phyloP scores from a whole-genome alignment of 306 rosid species.

The Lathyrus aphaca region DNA sequence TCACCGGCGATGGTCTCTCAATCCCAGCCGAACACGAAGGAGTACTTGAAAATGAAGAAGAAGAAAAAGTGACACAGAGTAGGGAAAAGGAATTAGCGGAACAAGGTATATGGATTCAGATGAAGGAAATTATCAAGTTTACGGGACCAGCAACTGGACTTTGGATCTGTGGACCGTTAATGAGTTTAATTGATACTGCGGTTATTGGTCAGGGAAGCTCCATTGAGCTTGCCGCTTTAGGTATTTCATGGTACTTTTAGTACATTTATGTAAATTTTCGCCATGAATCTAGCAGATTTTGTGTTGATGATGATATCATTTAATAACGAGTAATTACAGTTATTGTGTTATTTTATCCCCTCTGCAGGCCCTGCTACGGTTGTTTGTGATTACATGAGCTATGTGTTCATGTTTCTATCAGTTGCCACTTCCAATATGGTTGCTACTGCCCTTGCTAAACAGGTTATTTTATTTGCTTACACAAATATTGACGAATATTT shows the following conservation, averaged over 20 bases:
- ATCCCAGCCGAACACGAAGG: constrained; percentile 27
- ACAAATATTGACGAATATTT: neutral
- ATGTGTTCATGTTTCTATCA: constrained; percentile 86
- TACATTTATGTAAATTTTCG: neutral
- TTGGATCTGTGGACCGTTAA: constrained; percentile 84
- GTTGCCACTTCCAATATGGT: constrained; percentile 96
- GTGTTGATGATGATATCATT: neutral
- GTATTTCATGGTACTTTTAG: constrained; percentile 25
- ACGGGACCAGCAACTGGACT: constrained; percentile 82
- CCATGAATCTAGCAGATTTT: neutral
- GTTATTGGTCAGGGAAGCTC: constrained; percentile 93
- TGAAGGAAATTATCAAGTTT: constrained; percentile 69
- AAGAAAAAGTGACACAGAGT: constrained; percentile 17
- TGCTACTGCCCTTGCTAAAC: constrained; percentile 82
- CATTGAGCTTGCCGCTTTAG: constrained; percentile 90
- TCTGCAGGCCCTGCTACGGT: constrained; percentile 86
- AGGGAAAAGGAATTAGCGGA: constrained; percentile 46
- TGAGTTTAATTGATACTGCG: constrained; percentile 90
- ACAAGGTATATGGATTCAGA: constrained; percentile 63
- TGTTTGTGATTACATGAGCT: constrained; percentile 78
- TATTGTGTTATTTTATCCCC: constrained; percentile 17
- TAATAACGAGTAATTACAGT: neutral
- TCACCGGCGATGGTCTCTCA: constrained; percentile 5
- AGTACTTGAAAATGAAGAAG: constrained; percentile 2
- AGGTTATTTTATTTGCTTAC: constrained; percentile 48